Conservation (phyloP, 768 basidiomycete genomes). For the Pleurotus pulmonarius region DNA sequence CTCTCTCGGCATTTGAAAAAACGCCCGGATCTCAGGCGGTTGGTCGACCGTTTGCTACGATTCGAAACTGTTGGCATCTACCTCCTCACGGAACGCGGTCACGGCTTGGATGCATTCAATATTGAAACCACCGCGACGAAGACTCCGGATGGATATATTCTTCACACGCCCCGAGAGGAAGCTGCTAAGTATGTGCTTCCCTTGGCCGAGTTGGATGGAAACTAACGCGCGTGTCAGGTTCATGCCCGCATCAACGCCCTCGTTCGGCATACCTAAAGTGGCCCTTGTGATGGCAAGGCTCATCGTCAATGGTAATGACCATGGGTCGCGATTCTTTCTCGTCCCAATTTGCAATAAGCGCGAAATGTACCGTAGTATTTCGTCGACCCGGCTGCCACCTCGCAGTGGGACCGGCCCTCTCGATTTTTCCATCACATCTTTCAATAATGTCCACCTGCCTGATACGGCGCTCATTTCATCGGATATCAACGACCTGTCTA, state of each 20-base stretch:
- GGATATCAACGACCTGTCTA: slow-evolving; percentile 34
- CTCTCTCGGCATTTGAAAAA: slow-evolving; percentile 43
- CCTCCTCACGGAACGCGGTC: slow-evolving; percentile 52
- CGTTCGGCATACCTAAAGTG: slow-evolving; percentile 49
- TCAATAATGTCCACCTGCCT: slow-evolving; percentile 50
- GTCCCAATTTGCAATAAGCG: slow-evolving; percentile 51
- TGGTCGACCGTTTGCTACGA: slow-evolving; percentile 46
- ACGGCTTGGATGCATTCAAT: slow-evolving; percentile 59
- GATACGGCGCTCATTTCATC: slow-evolving; percentile 45
- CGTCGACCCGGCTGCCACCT: slow-evolving; percentile 45
- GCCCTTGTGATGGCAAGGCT: slow-evolving; percentile 56
- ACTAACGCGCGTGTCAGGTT: slow-evolving; percentile 32
- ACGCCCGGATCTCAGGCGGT: slow-evolving; percentile 45
- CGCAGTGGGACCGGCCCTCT: slow-evolving; percentile 52
- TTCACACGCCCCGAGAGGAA: slow-evolving; percentile 54
- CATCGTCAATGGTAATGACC: slow-evolving; percentile 46
- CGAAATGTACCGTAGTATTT: slow-evolving; percentile 51
- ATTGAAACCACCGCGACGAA: slow-evolving; percentile 59
- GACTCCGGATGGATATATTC: slow-evolving; percentile 44
- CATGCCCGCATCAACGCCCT: slow-evolving; percentile 55
- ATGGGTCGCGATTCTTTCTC: slow-evolving; percentile 50
- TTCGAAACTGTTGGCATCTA: slow-evolving; percentile 53
- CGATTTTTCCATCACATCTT: slow-evolving; percentile 54
- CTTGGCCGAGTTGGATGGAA: neutral
- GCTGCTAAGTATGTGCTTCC: slow-evolving; percentile 47